Evolutionary conservation across 768 basidiomycete species (phyloP), one percentile per base, ranked within the genome.

Genomic region (Mycena capillaripes): DNA sequence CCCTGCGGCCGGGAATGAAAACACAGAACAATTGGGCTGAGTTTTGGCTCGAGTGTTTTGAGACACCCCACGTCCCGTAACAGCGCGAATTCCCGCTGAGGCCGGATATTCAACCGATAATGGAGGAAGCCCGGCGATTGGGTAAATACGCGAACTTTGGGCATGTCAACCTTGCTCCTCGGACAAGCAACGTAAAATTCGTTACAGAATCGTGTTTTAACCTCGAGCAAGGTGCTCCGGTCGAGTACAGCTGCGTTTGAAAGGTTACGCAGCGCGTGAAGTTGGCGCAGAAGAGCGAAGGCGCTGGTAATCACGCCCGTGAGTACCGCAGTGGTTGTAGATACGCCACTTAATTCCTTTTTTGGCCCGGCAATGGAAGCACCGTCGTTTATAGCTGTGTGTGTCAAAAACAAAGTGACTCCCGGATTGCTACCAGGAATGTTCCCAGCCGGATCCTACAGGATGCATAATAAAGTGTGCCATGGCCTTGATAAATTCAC

Each of bases 1-100:
- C 36, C 10, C 44, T 58, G 48, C 46, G 64, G 55, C 14, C 25
- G 46, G 60, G 71, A 64, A 67, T 62, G 60, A 66, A 66, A 71
- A 19, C 60, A 72, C 68, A 72, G 60, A 32, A 53, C 71, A 68
- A 72, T 63, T 72, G 71, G 59, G 25, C 66, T 57, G 40, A 67
- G 60, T 38, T 68, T 68, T 72, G 60, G 66, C 71, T 72, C 66
- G 66, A 62, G 66, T 66, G 63, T 72, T 72, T 66, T 67, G 71
- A 58, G 71, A 68, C 61, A 53, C 61, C 61, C 50, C 59, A 46
- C 61, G 23, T 23, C 69, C 63, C 55, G 38, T 56, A 71, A 66
- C 32, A 63, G 66, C 71, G 71, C 71, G 71, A 66, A 72, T 44
- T 25, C 44, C 71, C 71, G 71, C 21, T 53, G 19, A 56, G 23